These are phyloP conservation scores for Blepharisma japonicum DNA, from an alignment of 73 alveolate genomes.

Conservation along the genomic window DNA sequence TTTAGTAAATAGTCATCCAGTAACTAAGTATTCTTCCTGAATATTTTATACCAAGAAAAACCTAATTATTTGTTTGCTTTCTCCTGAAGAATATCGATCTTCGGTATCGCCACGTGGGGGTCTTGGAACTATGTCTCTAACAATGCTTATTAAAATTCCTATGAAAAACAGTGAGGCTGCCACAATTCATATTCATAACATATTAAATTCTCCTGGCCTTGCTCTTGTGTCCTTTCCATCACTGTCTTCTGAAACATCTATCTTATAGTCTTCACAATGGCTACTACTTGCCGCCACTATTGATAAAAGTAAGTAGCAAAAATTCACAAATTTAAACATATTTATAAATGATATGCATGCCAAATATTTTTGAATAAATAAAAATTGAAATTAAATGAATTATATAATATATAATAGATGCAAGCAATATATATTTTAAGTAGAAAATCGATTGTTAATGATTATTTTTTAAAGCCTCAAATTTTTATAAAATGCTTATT, in stretches of 20 bases:
- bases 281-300: no score
- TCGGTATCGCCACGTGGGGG: not conserved
- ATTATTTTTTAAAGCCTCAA: no score
- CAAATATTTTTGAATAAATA: no score
- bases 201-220: not conserved
- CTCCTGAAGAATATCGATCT: slow-evolving; percentile 2
- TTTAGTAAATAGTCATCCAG: not conserved
- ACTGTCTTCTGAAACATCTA: not conserved
- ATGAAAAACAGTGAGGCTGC: not conserved
- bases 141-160: not conserved
- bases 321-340: no score
- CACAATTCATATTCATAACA: not conserved
- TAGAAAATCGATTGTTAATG: no score
- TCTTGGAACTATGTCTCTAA: not conserved
- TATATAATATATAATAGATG: no score
- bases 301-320: no score
- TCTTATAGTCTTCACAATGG: no score
- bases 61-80: not conserved
- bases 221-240: not conserved
- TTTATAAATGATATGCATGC: no score
- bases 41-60: not conserved
- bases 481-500: not conserved
- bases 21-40: not conserved
- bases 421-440: no score
- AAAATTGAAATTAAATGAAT: no score